A percentile compares a stretch with the other conserved stretches of the same genome.
phyloP scores from a whole-genome alignment of 192 early-diverging fungal species.

The Helicostylum pulchrum region DNA sequence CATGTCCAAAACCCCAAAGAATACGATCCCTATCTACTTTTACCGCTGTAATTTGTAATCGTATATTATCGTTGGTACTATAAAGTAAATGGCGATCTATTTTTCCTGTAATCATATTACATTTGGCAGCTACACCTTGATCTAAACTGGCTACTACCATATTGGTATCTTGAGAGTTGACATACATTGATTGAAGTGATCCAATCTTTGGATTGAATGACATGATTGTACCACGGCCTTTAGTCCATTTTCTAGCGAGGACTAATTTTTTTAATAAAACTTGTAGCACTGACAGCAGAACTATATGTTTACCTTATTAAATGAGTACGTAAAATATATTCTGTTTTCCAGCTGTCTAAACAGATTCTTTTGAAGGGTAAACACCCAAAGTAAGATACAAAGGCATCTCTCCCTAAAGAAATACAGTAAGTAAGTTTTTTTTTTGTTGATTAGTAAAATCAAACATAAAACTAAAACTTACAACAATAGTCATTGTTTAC shows the following conservation, averaged over 20 bases:
- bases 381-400: constrained; percentile 43
- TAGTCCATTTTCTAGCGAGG: constrained; percentile 43
- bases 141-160: constrained; percentile 51
- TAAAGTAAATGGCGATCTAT: constrained; percentile 57
- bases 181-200: constrained; percentile 43
- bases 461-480: constrained; percentile 26
- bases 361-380: constrained; percentile 33
- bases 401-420: constrained; percentile 38
- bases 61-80: constrained; percentile 38
- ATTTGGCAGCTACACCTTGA: constrained; percentile 53
- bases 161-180: constrained; percentile 47
- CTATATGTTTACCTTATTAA: constrained; percentile 30
- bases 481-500: constrained; percentile 37
- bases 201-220: constrained; percentile 59
- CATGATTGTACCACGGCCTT: constrained; percentile 42
- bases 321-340: constrained; percentile 39
- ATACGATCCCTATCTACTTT: constrained; percentile 60
- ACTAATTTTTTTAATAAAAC: neutral
- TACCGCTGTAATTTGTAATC: constrained; percentile 40
- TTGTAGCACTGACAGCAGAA: neutral
- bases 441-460: neutral
- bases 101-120: constrained; percentile 56
- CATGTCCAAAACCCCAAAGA: constrained; percentile 54
- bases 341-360: constrained; percentile 36
- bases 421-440: constrained; percentile 19